Base-by-base conservation (phyloP, 345 rosid species). In the Excoecaria cochinchinensis region DNA sequence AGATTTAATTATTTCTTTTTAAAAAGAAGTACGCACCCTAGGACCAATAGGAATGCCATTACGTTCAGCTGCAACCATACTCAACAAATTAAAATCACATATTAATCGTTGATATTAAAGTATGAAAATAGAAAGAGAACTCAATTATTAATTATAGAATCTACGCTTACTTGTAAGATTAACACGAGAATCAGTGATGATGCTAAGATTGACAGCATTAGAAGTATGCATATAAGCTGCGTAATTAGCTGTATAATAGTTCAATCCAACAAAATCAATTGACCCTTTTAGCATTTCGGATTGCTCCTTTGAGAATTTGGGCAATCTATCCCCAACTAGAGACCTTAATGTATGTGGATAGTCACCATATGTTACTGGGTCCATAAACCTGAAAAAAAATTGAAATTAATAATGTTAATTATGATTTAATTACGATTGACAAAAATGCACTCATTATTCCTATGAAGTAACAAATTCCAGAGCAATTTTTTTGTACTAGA, bases 221-320 rank as follows among this genome's bases (percentile, higher is more conserved):
- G 57, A 11, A 10, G 12, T 46, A 21, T 67, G 75, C 3, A 71
- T 50, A 46, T 74, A 74, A 14, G 67, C 31, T 2, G 76, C 88
- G 70, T 88, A 86, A 11, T 6, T 7, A 8, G 86, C 60, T 24
- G 86, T 66, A 57, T 88, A 88, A 31, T 31, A 31, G 31, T 31
- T 31, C 2, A 31, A 0, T 31, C 31, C 31, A 31, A 31, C 31
- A 31, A 31, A 31, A 31, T 31, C 31, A 2, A 31, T 31, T 2
- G 92, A 85, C 39, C 82, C 84, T 64, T 79, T 79, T 4, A 88
- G 59, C 72, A 78, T 53, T 11, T 7, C 4, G 0, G 87, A 78
- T 69, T 88, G 81, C 31, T 31, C 31, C 31, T 31, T 31, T 31
- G 31, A 31, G 31, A 31, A 31, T 31, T 31, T 31, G 2, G 31